A percentile compares a stretch with the other conserved stretches of the same genome.
These are phyloP conservation scores for Sporothrix globosa DNA, from an alignment of 2,329 filamentous ascomycete species.

Conservation along the genomic window DNA sequence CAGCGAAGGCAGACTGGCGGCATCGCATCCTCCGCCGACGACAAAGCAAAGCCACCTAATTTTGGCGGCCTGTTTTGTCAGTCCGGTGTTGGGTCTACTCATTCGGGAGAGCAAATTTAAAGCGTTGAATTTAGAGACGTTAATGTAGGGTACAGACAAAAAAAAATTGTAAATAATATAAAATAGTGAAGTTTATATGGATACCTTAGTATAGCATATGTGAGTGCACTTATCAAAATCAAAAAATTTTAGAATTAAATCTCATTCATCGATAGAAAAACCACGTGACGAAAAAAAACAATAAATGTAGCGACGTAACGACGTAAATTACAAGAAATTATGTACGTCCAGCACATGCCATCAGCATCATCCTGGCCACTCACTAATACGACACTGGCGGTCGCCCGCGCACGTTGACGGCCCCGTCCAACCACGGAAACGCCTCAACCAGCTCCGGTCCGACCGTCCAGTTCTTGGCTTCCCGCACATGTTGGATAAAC, in stretches of 20 bases:
- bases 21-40: too few species aligned
- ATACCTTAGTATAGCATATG: too few species aligned
- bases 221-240: too few species aligned
- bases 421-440: conserved; percentile 31
- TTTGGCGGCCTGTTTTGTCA: not conserved
- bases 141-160: too few species aligned
- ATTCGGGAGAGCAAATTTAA: not conserved
- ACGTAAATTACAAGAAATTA: not conserved
- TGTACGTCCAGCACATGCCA: not conserved
- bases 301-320: not conserved
- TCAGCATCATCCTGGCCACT: not conserved
- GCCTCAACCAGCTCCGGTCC: conserved; percentile 32
- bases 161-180: too few species aligned
- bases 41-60: too few species aligned
- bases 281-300: not conserved
- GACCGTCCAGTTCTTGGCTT: conserved; percentile 31
- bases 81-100: not conserved
- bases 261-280: too few species aligned
- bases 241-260: too few species aligned
- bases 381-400: conserved; percentile 11
- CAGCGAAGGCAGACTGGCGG: too few species aligned
- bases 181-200: too few species aligned
- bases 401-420: conserved; percentile 28
- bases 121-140: too few species aligned
- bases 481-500: conserved; percentile 32